Evolutionary conservation across 352 stramenopile genomes (phyloP), one percentile per base, ranked within the genome.

Genomic region (Phytophthora foliorum): DNA sequence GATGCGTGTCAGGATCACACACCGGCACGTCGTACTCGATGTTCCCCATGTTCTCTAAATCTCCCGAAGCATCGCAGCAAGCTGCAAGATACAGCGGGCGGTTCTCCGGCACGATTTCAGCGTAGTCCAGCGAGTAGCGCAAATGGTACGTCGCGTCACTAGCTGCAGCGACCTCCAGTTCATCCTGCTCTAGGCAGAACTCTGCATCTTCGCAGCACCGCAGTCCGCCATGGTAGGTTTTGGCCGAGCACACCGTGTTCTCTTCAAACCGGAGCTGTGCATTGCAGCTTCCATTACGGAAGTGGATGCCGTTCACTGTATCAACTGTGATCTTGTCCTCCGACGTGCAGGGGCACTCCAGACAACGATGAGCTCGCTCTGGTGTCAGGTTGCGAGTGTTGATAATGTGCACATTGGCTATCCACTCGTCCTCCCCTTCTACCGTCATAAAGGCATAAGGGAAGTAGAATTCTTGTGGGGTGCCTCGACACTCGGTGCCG

Each of bases 361-460:
- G 75, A 54, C 87, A 95, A 29, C 59, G 64, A 55, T 93, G 85
- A 25, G 85, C 84, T 25, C 69, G 65, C 25, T 71, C 58, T 8
- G 52, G 38, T 21, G 62, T 10, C 72, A 95, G 75, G 46, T 84
- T 66, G 48, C 87, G 83, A 29, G 85, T 95, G 78, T 95, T 93
- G 74, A 95, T 90, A 32, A 95, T 75, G 67, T 95, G 87, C 16
- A 93, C 83, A 67, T 93, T 95, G 10, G 86, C 83, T 27, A 91
- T 48, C 87, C 85, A 95, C 59, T 93, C 87, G 63, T 93, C 82
- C 53, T 95, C 85, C 13, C 82, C 85, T 9, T 82, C 78, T 9
- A 92, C 77, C 38, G 87, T 95, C 67, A 92, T 78, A 69, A 93
- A 95, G 29, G 83, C 87, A 59, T 92, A 95, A 24, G 87, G 87